Evolutionary conservation across 2,329 filamentous ascomycete species (phyloP).

Genomic region (Cordyceps militaris): DNA sequence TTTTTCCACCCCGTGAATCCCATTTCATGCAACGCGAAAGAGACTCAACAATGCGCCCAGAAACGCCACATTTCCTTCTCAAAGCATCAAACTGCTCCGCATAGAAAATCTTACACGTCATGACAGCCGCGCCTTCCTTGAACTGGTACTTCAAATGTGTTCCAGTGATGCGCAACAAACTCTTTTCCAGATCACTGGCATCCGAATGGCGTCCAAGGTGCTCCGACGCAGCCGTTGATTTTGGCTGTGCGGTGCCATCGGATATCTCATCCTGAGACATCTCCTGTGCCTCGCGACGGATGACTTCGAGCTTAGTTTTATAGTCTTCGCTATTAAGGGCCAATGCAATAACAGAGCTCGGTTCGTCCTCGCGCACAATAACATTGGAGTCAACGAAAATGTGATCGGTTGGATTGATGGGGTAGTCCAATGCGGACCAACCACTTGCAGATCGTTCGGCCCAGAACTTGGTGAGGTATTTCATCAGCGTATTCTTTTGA

Average conservation of each 20-base stretch:
- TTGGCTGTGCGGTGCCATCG: constrained; percentile 22
- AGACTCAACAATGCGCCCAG: constrained; percentile 90
- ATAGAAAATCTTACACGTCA: constrained; percentile 98
- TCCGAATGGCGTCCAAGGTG: constrained; percentile 36
- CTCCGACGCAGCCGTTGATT: constrained; percentile 29
- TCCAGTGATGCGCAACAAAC: constrained; percentile 74
- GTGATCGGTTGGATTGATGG: constrained; percentile 79
- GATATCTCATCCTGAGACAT: constrained; percentile 30
- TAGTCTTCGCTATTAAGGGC: constrained; percentile 86
- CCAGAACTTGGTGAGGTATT: constrained; percentile 96
- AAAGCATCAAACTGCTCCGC: constrained; percentile 96
- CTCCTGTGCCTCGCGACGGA: constrained; percentile 47
- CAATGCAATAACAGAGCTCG: constrained; percentile 91
- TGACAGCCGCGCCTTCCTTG: constrained; percentile 83
- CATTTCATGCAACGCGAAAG: constrained; percentile 93
- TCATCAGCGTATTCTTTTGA: constrained; percentile 88
- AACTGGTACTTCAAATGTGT: constrained; percentile 97
- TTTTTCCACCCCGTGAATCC: constrained; percentile 97
- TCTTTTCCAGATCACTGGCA: constrained; percentile 75
- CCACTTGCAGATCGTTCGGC: constrained; percentile 93
- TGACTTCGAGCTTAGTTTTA: constrained; percentile 65
- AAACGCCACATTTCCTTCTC: constrained; percentile 83
- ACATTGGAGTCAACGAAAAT: constrained; percentile 97
- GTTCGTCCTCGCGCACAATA: constrained; percentile 94
- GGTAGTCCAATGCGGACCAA: constrained; percentile 89